A percentile compares a stretch with the other conserved stretches of the same genome.
phyloP scores from a whole-genome alignment of 2,329 filamentous ascomycete genomes.

The Colletotrichum ledebouriae region DNA sequence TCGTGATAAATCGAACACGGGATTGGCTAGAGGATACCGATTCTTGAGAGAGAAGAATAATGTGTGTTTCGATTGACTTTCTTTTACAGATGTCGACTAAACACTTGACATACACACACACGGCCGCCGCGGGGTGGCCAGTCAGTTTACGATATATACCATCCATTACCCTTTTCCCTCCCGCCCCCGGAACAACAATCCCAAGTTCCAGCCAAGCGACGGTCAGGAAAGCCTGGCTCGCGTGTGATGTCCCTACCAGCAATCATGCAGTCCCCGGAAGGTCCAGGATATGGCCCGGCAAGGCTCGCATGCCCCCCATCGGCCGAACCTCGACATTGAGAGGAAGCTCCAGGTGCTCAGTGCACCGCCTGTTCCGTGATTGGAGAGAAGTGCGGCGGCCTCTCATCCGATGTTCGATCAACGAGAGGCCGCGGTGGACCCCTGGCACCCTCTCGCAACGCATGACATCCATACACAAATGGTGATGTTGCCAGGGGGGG shows the following conservation, averaged over 20 bases:
- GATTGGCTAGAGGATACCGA: neutral
- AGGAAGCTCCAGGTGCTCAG: conserved; percentile 12
- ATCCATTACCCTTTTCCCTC: conserved; percentile 9
- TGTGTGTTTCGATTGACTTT: conserved; percentile 19
- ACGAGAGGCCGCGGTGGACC: conserved; percentile 21
- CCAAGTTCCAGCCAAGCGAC: conserved; percentile 25
- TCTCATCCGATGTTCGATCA: conserved; percentile 34
- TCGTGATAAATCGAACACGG: neutral
- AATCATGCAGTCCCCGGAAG: conserved; percentile 25
- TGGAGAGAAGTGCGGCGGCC: conserved; percentile 23
- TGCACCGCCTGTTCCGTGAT: conserved; percentile 33
- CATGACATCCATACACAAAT: conserved; percentile 30
- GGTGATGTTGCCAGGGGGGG: conserved; percentile 21
- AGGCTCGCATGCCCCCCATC: conserved; percentile 3
- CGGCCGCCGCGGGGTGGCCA: conserved; percentile 22
- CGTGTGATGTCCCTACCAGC: conserved; percentile 30
- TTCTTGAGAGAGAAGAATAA: neutral
- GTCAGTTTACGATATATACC: conserved; percentile 37
- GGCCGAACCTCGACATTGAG: conserved; percentile 26
- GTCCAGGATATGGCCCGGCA: conserved; percentile 18
- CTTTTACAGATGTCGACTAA: conserved; percentile 13
- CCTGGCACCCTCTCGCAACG: conserved; percentile 25
- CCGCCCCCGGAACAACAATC: conserved; percentile 17
- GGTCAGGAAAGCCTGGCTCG: conserved; percentile 25
- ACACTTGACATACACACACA: conserved; percentile 13